Evolutionary conservation across 164 flowering plant genomes (phyloP), one percentile per base, ranked within the genome.

Genomic region (Litsea cubeba): DNA sequence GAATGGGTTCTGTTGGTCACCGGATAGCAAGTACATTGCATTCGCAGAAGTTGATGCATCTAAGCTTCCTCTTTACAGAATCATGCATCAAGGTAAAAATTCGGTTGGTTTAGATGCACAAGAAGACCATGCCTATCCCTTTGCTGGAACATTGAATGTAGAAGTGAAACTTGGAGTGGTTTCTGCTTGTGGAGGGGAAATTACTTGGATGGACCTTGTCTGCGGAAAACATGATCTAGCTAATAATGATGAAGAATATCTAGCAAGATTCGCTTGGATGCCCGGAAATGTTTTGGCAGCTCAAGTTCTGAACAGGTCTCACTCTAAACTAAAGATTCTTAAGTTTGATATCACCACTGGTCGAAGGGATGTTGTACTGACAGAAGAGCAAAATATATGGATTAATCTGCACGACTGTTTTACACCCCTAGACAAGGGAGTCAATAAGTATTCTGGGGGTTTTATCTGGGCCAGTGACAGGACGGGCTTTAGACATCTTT

Each of bases 81-180:
- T 95, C 70, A 89, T 92, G 97, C 98, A 95, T 82, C 97, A 93
- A 72, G 99, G 99, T 14, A 93, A 95, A 82, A 85, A 83, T 75
- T 85, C 88, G 2, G 88, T 91, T 76, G 97, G 95, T 79, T 71
- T 86, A 60, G 98, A 91, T 67, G 96, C 99, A 65, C 88, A 91
- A 79, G 99, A 95, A 86, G 98, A 95, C 76, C 99, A 93, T 81
- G 87, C 96, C 68, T 95, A 91, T 84, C 98, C 99, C 62, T 93
- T 95, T 82, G 88, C 97, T 2, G 99, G 99, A 71, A 80, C 88
- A 74, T 76, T 88, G 73, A 95, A 95, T 83, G 98, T 85, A 46
- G 85, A 85, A 85, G 95, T 93, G 17, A 87, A 88, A 15, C 90
- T 95, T 40, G 98, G 98, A 4, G 95, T 93, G 8, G 85, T 91